These are phyloP conservation scores for Fimicolochytrium jonesii DNA, from an alignment of 192 early-diverging fungal species.

Conservation along the genomic window DNA sequence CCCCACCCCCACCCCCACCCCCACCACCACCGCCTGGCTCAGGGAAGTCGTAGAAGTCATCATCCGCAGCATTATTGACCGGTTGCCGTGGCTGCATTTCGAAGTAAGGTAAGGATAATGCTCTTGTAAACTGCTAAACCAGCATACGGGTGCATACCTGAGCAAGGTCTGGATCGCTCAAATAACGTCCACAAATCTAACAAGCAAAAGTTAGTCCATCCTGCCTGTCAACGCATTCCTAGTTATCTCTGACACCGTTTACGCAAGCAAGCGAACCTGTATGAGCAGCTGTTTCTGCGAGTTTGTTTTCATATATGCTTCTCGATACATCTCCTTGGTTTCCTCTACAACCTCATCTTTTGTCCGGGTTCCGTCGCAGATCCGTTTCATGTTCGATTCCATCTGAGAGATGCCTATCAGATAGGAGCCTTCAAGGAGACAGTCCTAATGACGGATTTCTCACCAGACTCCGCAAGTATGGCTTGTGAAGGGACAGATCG, in stretches of 20 bases:
- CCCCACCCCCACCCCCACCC: background rate
- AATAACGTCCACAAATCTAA: constrained; percentile 5
- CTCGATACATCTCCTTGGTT: constrained; percentile 62
- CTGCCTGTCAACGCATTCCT: background rate
- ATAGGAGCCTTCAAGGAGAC: background rate
- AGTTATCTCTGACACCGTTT: too few relatives aligned
- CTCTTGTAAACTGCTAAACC: too few relatives aligned
- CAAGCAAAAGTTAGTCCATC: background rate
- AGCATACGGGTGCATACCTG: too few relatives aligned
- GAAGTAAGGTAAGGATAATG: too few relatives aligned
- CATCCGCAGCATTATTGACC: too few relatives aligned
- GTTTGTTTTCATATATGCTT: constrained; percentile 59
- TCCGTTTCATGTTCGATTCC: constrained; percentile 72
- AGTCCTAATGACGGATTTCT: background rate
- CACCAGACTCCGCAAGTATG: constrained; percentile 75
- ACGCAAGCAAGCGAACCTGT: constrained; percentile 11
- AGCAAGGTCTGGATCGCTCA: too few relatives aligned
- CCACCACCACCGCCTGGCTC: background rate
- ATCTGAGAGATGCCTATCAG: constrained; percentile 36
- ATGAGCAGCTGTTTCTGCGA: constrained; percentile 47
- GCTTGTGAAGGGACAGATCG: constrained; percentile 83
- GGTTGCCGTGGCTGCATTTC: too few relatives aligned
- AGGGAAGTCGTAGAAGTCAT: too few relatives aligned
- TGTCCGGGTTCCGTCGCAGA: constrained; percentile 62
- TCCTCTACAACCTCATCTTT: constrained; percentile 68